phyloP scores from a whole-genome alignment of 108 stramenopile genomes.

The Skeletonema tropicum region DNA sequence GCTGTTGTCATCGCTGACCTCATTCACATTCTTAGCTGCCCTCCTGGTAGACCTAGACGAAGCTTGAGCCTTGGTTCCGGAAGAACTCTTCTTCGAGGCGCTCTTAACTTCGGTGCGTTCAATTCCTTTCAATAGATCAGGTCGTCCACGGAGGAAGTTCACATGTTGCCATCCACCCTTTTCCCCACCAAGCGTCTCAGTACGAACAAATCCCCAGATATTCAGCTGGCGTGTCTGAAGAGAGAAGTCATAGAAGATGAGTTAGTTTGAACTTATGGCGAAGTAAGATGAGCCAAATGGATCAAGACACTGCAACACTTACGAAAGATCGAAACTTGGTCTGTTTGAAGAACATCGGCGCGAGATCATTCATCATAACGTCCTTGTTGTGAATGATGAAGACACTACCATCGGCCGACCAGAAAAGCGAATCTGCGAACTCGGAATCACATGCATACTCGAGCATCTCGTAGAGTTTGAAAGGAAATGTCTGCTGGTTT shows the following conservation, averaged over 20 bases:
- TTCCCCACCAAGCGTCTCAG: background rate
- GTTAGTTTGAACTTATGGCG: background rate
- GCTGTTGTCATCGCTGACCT: background rate
- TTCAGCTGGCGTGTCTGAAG: conserved; percentile 10
- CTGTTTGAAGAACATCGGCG: conserved; percentile 12
- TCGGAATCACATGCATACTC: conserved; percentile 3
- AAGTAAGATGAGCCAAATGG: background rate
- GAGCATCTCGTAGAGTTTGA: conserved; percentile 16
- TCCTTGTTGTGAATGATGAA: conserved; percentile 14
- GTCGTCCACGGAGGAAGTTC: conserved; percentile 24
- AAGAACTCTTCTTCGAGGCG: conserved; percentile 2
- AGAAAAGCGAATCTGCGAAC: background rate
- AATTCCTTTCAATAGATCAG: conserved; percentile 19
- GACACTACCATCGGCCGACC: background rate
- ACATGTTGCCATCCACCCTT: conserved; percentile 11
- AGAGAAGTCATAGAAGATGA: background rate
- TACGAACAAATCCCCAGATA: conserved; percentile 6
- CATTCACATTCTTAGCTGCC: background rate
- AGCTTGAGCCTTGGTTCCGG: conserved; percentile 1
- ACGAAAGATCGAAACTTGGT: conserved; percentile 15
- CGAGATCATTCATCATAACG: conserved; percentile 5
- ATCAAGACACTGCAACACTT: background rate
- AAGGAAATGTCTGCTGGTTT: background rate
- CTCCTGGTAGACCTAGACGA: background rate
- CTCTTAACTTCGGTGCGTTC: conserved; percentile 15